These are phyloP conservation scores for Uncinocarpus reesii DNA, from an alignment of 2,329 filamentous ascomycete genomes.

Conservation along the genomic window DNA sequence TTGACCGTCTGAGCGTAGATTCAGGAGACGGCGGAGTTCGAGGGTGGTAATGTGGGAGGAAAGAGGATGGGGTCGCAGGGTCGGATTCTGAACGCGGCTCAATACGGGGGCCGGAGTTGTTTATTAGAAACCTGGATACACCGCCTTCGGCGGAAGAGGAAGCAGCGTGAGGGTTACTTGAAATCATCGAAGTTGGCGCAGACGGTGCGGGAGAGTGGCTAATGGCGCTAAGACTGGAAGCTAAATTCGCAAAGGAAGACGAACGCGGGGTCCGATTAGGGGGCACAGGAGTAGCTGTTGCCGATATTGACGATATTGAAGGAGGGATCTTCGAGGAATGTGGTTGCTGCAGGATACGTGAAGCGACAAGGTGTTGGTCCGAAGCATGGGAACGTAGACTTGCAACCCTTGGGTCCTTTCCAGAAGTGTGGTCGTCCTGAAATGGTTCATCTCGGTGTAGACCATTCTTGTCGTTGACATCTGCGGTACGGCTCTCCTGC, in stretches of 20 bases:
- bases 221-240: slow-evolving; percentile 25
- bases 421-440: background rate
- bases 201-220: slow-evolving; percentile 24
- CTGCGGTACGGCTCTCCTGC: slow-evolving; percentile 14
- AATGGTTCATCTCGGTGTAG: background rate
- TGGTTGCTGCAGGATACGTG: slow-evolving; percentile 30
- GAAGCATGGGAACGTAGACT: slow-evolving; percentile 1
- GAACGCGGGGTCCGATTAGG: slow-evolving; percentile 29
- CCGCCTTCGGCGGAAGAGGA: slow-evolving; percentile 42
- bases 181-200: slow-evolving; percentile 23
- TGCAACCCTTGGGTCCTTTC: background rate
- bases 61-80: slow-evolving; percentile 38
- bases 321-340: slow-evolving; percentile 38
- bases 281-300: slow-evolving; percentile 32
- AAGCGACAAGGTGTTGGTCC: slow-evolving; percentile 6
- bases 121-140: slow-evolving; percentile 38
- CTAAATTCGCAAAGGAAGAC: slow-evolving; percentile 29
- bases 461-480: background rate
- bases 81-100: slow-evolving; percentile 35
- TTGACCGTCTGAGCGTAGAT: slow-evolving; percentile 24
- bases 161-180: slow-evolving; percentile 28
- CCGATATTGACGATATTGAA: slow-evolving; percentile 42
- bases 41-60: slow-evolving; percentile 40
- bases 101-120: slow-evolving; percentile 25
- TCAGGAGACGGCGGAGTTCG: slow-evolving; percentile 37